A percentile compares a stretch with the other conserved stretches of the same genome.
phyloP scores from a whole-genome alignment of 129 eudicot genomes.

The Tagetes patula region DNA sequence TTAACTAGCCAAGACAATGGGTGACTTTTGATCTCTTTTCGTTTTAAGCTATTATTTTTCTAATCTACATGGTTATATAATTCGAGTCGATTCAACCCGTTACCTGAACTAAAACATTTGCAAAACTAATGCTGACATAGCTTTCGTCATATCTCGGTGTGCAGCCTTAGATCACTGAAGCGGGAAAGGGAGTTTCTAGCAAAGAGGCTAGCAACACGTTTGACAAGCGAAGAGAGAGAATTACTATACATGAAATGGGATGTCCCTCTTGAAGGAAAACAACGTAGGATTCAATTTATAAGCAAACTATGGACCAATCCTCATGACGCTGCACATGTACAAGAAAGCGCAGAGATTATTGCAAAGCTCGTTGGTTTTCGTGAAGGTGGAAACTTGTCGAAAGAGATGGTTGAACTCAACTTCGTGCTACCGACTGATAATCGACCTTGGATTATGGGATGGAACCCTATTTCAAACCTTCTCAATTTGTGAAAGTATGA shows the following conservation, averaged over 20 bases:
- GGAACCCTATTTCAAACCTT: constrained; percentile 82
- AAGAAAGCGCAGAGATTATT: constrained; percentile 89
- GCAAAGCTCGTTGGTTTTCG: constrained; percentile 92
- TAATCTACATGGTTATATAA: background rate
- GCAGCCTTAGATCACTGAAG: constrained; percentile 70
- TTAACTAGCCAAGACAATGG: background rate
- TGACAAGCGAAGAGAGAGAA: constrained; percentile 77
- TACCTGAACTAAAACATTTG: background rate
- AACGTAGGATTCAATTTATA: constrained; percentile 78
- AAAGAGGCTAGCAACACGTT: constrained; percentile 65
- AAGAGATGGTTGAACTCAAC: constrained; percentile 94
- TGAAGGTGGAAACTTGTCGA: constrained; percentile 80
- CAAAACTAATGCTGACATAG: background rate
- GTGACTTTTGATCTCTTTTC: background rate
- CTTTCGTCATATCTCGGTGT: constrained; percentile 9
- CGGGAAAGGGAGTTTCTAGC: constrained; percentile 93
- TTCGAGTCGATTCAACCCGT: background rate
- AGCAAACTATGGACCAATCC: constrained; percentile 89
- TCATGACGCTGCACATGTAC: constrained; percentile 57
- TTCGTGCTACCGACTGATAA: constrained; percentile 80
- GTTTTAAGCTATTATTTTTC: background rate
- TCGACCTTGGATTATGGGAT: constrained; percentile 90
- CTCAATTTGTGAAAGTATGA: constrained; percentile 67
- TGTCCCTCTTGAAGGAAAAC: constrained; percentile 87
- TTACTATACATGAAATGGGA: constrained; percentile 82